These are phyloP conservation scores for Daldinia vernicosa DNA, from an alignment of 495 filamentous ascomycete genomes.

Conservation along the genomic window DNA sequence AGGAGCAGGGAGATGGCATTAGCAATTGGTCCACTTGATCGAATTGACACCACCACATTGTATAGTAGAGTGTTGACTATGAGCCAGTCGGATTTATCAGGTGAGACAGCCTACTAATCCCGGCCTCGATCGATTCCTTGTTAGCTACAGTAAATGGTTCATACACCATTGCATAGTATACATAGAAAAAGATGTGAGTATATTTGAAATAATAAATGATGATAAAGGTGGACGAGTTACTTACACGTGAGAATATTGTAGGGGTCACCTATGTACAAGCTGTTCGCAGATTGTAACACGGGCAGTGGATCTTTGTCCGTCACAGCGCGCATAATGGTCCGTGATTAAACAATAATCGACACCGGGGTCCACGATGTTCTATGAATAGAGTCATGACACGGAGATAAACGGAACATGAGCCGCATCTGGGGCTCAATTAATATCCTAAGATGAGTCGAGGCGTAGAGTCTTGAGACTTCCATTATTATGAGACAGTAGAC, in stretches of 20 bases:
- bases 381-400: slow-evolving; percentile 41
- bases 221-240: neutral
- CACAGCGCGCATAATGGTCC: slow-evolving; percentile 35
- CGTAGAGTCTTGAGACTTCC: slow-evolving; percentile 18
- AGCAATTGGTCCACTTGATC: slow-evolving; percentile 27
- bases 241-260: slow-evolving; percentile 1
- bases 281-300: neutral
- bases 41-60: slow-evolving; percentile 25
- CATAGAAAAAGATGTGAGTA: neutral
- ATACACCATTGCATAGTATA: neutral
- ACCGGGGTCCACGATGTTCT: slow-evolving; percentile 31
- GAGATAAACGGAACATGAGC: slow-evolving; percentile 29
- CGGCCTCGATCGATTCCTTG: slow-evolving; percentile 21
- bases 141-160: slow-evolving; percentile 2
- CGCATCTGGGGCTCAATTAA: slow-evolving; percentile 32
- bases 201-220: neutral
- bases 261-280: neutral
- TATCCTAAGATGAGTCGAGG: slow-evolving; percentile 23
- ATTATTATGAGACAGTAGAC: slow-evolving; percentile 35
- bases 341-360: slow-evolving; percentile 25
- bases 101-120: slow-evolving; percentile 24
- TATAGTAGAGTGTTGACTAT: slow-evolving; percentile 22
- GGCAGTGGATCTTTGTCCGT: slow-evolving; percentile 9
- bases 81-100: slow-evolving; percentile 37
- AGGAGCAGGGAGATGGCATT: slow-evolving; percentile 16